Base-by-base conservation (phyloP, 108 stramenopile species). In the Cylindrotheca fusiformis region DNA sequence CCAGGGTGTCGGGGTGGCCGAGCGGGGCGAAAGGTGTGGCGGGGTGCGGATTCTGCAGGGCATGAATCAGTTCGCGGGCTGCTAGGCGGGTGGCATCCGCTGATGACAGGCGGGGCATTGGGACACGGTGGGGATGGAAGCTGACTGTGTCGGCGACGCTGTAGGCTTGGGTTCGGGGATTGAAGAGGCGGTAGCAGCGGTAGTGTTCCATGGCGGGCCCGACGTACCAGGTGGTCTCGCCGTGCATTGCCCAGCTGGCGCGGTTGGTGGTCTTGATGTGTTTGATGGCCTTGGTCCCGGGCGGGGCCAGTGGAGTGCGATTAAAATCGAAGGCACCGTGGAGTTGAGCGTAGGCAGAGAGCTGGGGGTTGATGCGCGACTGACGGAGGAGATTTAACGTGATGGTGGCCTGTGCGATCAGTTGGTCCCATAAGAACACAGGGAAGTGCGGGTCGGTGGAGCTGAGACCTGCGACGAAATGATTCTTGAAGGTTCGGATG, bases 401-500 rank as follows among this genome's bases (percentile, higher is more conserved):
- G n/a, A 67, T 27, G 45, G 55, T 36, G 0, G 68, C 64, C 47
- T 83, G 80, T 50, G 65, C 68, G 12, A 81, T 25, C 25, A 77
- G 63, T 19, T 48, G 3, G 41, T 60, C 56, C 75, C 68, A 77
- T 47, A 46, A 29, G 50, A 70, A 55, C 29, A 19, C 31, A 61
- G n/a, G n/a, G n/a, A n/a, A n/a, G n/a, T n/a, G n/a, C n/a, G n/a
- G n/a, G n/a, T n/a, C n/a, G n/a, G n/a, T 58, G 10, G 66, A 52
- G 48, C 65, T 58, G 22, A 82, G 62, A 21, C 55, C 63, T 23
- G 73, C 61, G 50, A 81, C 74, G 52, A 77, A 78, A 53, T 77
- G 76, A 5, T 70, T 58, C 33, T 75, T 68, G 58, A 74, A 82
- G 19, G 77, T 82, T 19, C 56, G 53, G n/a, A 83, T 83, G n/a